Base-by-base conservation (phyloP, 805 yeast genomes). In the Candida methanosorbosa region DNA sequence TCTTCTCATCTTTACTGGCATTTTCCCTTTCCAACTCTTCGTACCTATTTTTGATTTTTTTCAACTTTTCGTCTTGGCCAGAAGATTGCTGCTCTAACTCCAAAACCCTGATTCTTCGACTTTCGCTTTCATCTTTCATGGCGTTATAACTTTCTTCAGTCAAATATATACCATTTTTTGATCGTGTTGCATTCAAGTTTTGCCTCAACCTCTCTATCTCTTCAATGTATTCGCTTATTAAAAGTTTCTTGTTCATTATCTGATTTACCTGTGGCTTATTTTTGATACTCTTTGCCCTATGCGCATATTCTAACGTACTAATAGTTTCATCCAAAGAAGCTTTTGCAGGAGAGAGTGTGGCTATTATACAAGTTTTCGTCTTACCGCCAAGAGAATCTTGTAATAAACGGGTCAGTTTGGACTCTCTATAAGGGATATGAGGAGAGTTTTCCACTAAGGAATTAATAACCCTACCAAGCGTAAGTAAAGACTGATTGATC, bases 331-430 rank as follows among this genome's bases (percentile, higher is more conserved):
- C 88, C n/a, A 75, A 61, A 39, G 81, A 82, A 20, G 74, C 64
- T 39, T 70, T 70, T 1, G 94, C 94, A 0, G 95, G 94, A 7
- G 94, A 83, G 2, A 87, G 70, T 0, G 95, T 87, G 2, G 95
- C 94, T 18, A 87, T 82, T 37, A 87, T 66, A 22, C 88, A 79
- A 0, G 97, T 87, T 49, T 83, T 81, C 0, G 96, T 86, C 37
- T 76, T 69, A 2, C 96, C 96, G 2, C 97, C 97, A 4, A 88
- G 63, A 0, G 90, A 81, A 47, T 83, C 94, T 47, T 84, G 92
- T 27, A 84, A 62, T 15, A 85, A 57, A 42, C 87, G 65, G 0
- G 95, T 84, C 39, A 84, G 66, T 56, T 84, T 84, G 0, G 92
- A 82, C 45, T 84, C 94, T 42, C 94, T 59, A 52, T 86, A 87